Percentiles rank a stretch among this genome's conserved stretches.
Evolutionary conservation across 2,329 filamentous ascomycete genomes (phyloP).

Genomic region (Dactylellina cionopaga): DNA sequence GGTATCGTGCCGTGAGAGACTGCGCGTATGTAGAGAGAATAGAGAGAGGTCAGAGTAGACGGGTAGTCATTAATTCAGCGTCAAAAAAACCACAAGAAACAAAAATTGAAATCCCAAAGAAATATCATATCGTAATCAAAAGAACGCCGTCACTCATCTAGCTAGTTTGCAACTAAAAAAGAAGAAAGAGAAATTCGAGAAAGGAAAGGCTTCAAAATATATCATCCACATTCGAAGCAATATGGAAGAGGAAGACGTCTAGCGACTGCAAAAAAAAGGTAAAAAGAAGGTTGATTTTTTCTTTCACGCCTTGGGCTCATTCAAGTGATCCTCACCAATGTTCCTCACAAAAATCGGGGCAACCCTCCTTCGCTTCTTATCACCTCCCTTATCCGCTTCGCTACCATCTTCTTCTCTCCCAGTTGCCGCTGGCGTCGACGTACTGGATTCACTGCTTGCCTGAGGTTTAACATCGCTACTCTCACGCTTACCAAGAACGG

Average conservation of each 20-base stretch:
- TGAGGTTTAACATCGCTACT: background rate
- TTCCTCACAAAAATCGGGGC: conserved; percentile 71
- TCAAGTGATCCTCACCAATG: conserved; percentile 42
- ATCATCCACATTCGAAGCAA: background rate
- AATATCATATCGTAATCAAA: no score
- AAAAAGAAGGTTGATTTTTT: no score
- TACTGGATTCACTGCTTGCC: conserved; percentile 59
- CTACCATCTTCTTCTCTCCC: conserved; percentile 68
- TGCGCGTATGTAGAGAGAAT: no score
- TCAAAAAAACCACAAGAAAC: background rate
- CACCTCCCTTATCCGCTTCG: conserved; percentile 65
- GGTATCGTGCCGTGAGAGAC: background rate
- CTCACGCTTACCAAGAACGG: conserved; percentile 67
- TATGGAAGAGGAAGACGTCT: background rate
- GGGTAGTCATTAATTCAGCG: background rate
- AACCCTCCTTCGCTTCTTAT: conserved; percentile 75
- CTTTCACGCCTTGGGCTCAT: conserved; percentile 21
- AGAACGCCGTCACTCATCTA: conserved; percentile 45
- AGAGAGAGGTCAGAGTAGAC: background rate
- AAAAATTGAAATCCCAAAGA: background rate
- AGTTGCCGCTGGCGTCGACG: conserved; percentile 62
- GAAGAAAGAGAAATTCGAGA: background rate
- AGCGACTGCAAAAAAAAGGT: no score
- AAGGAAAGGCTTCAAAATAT: conserved; percentile 10
- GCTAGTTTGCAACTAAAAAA: conserved; percentile 2